Evolutionary conservation across 2,329 filamentous ascomycete genomes (phyloP), one percentile per base, ranked within the genome.

Genomic region (Neopestalotiopsis clavispora): DNA sequence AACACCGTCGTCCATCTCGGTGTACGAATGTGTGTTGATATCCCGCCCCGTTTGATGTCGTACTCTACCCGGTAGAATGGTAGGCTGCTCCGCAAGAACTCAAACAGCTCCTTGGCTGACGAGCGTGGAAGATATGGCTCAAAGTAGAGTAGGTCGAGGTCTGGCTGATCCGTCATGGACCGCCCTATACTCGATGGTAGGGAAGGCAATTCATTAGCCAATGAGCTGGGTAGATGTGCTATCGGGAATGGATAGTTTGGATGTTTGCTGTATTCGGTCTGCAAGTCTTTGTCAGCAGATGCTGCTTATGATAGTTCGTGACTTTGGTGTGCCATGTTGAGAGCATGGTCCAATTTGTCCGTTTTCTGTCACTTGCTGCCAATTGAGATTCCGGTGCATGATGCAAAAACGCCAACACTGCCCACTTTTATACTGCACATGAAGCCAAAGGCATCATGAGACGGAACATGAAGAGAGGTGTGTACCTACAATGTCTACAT

Each of bases 41-140:
- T 78, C 1, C 87, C 85, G 3, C 89, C 89, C 7, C 93, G 87
- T 67, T 89, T 91, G 74, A 94, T 93, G 40, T 85, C 89, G 74
- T 94, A 94, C 73, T 89, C 86, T 4, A 94, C 92, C 66, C 91
- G 86, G 74, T 94, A 94, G 80, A 94, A 95, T 9, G 91, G 91
- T 1, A 95, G 80, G 70, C 92, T 86, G n/a, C 84, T 79, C 1
- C 93, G 88, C 1, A 95, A 84, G 75, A 94, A 94, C 14, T 89
- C 81, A 78, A 95, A 95, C 0, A 94, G 79, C 4, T 87, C 82
- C 3, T 84, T 83, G 23, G 88, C 84, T 12, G 88, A 82, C 13
- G 84, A 78, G 2, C 83, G 80, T 0, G 90, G 86, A 4, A 95
- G 85, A 71, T 92, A 95, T 0, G 92, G 92, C 74, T 93, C 86